A percentile compares a stretch with the other conserved stretches of the same genome.
phyloP scores from a whole-genome alignment of 768 basidiomycete genomes.

The Cystobasidium onofrii region DNA sequence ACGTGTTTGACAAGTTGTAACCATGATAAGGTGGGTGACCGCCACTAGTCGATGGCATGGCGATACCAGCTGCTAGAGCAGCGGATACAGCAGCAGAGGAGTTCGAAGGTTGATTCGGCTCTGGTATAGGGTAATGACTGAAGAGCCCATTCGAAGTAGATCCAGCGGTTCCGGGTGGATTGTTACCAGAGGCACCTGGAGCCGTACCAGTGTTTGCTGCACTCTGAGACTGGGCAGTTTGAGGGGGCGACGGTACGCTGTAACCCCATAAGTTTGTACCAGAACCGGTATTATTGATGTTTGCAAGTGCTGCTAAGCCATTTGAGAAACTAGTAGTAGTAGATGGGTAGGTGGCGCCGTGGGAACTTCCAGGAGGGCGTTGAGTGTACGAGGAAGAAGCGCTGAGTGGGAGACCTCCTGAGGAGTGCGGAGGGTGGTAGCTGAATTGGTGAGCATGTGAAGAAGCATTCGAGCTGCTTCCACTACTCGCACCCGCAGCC shows the following conservation, averaged over 20 bases:
- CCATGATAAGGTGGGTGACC: constrained; percentile 2
- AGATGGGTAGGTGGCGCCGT: not conserved
- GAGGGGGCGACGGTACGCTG: not conserved
- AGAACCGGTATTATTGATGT: not conserved
- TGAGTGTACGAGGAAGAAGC: not conserved
- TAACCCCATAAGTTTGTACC: constrained; percentile 2
- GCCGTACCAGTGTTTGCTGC: not conserved
- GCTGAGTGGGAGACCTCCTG: not conserved
- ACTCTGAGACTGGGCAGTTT: not conserved
- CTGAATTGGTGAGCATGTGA: not conserved
- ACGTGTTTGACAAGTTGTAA: constrained; percentile 25
- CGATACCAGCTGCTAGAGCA: not conserved
- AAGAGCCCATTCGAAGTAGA: not conserved
- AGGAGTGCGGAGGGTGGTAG: not conserved
- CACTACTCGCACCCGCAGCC: not conserved
- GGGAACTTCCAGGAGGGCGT: not conserved
- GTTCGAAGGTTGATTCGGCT: not conserved
- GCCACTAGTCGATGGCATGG: not conserved
- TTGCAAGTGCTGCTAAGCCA: not conserved
- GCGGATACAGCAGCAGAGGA: not conserved
- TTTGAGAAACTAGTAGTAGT: not conserved
- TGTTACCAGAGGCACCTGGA: too few species aligned
- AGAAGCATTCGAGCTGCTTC: not conserved
- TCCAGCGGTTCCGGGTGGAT: not conserved
- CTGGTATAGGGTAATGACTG: not conserved